Percentiles rank a stretch among this genome's conserved stretches.
phyloP scores from a whole-genome alignment of 1,284 basidiomycete genomes.

The Ceratobasidium sp. region DNA sequence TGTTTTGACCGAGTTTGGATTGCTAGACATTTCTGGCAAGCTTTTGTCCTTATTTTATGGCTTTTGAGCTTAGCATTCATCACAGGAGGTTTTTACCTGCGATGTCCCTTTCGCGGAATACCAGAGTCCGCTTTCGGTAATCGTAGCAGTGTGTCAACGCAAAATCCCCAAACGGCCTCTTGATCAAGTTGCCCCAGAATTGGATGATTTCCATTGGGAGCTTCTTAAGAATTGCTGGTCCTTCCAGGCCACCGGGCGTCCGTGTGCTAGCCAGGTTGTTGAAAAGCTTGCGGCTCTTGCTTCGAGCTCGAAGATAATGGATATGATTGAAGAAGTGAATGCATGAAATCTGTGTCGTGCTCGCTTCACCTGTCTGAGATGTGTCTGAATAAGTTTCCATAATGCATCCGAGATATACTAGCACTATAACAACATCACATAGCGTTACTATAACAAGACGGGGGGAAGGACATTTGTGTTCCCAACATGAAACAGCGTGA shows the following conservation, averaged over 20 bases:
- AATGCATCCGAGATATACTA: too few species aligned
- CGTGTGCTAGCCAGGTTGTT: neutral
- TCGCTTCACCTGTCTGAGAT: too few species aligned
- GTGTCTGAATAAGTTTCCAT: too few species aligned
- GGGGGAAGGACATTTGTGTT: neutral
- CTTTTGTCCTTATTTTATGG: neutral
- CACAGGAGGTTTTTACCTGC: neutral
- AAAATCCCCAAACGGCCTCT: neutral
- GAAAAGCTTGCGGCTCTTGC: neutral
- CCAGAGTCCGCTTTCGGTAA: neutral
- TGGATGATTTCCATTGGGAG: neutral
- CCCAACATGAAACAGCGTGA: constrained; percentile 8
- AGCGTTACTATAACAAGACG: neutral
- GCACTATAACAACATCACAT: neutral
- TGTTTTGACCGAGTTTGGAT: too few species aligned
- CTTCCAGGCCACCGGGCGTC: neutral
- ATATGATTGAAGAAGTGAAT: too few species aligned
- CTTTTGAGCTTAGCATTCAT: neutral
- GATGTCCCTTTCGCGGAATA: neutral
- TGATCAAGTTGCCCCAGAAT: neutral
- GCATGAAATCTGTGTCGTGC: too few species aligned
- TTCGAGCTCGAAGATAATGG: too few species aligned
- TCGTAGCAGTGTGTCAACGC: neutral
- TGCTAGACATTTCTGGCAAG: constrained; percentile 1
- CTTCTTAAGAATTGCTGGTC: neutral